Evolutionary conservation across 2,329 filamentous ascomycete species (phyloP).

Genomic region (Penicillium sp.): DNA sequence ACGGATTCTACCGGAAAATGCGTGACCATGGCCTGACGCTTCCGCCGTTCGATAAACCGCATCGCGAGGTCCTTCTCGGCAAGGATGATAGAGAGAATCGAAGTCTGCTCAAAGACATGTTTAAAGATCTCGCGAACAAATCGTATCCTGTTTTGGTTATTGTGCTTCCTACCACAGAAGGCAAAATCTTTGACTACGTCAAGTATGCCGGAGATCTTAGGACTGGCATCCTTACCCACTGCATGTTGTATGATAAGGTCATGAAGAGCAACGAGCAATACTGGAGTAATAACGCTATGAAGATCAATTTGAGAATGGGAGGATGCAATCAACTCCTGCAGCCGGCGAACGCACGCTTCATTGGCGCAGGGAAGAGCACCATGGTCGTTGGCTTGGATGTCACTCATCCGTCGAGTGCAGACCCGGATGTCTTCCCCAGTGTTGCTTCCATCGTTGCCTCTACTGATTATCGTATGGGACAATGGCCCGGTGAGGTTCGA

Average conservation of each 20-base stretch:
- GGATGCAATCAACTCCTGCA: slow-evolving; percentile 67
- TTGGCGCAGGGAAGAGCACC: slow-evolving; percentile 60
- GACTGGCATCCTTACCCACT: slow-evolving; percentile 65
- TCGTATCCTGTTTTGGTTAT: slow-evolving; percentile 6
- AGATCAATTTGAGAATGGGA: slow-evolving; percentile 75
- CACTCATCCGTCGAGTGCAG: slow-evolving; percentile 72
- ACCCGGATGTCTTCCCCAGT: slow-evolving; percentile 60
- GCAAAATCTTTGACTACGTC: slow-evolving; percentile 59
- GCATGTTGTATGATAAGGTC: slow-evolving; percentile 54
- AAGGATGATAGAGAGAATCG: background rate
- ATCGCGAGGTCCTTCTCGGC: background rate
- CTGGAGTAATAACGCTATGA: slow-evolving; percentile 67
- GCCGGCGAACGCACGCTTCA: slow-evolving; percentile 51
- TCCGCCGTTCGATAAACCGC: background rate
- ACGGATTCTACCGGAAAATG: background rate
- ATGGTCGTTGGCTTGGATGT: slow-evolving; percentile 88
- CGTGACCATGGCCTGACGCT: slow-evolving; percentile 2
- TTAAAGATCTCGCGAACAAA: background rate
- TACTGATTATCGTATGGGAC: slow-evolving; percentile 62
- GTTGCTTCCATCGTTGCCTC: slow-evolving; percentile 77
- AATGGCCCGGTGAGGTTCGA: slow-evolving; percentile 70
- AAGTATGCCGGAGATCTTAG: slow-evolving; percentile 64
- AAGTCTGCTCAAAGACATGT: background rate
- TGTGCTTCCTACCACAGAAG: slow-evolving; percentile 52
- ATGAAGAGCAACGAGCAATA: slow-evolving; percentile 46